These are phyloP conservation scores for Acanthamoeba royreba DNA, from an alignment of 208 protist genomes.

Conservation along the genomic window DNA sequence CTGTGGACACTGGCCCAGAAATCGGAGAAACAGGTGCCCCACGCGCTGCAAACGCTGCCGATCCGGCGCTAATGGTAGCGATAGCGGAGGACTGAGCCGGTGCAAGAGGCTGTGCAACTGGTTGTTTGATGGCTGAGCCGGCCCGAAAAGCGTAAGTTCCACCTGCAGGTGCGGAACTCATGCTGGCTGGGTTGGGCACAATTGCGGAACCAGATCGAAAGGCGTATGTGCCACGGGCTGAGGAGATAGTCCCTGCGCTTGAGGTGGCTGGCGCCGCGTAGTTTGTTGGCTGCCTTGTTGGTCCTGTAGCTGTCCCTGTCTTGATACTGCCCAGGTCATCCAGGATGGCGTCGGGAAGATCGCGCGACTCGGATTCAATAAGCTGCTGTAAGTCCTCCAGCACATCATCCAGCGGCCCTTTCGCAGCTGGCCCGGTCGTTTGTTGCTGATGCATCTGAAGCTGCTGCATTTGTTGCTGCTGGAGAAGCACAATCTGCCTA, in stretches of 20 bases:
- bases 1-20: too few species aligned
- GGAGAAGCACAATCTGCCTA: background rate
- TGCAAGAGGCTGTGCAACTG: too few species aligned
- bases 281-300: background rate
- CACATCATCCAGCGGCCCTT: background rate
- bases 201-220: background rate
- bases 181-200: background rate
- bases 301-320: background rate
- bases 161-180: background rate
- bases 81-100: too few species aligned
- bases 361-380: background rate
- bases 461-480: background rate
- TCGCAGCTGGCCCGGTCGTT: background rate
- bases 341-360: background rate
- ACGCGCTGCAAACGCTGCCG: too few species aligned
- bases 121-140: too few species aligned
- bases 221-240: background rate
- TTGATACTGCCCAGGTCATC: background rate
- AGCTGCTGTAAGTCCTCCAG: background rate
- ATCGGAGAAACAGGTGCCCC: too few species aligned
- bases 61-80: too few species aligned
- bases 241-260: background rate
- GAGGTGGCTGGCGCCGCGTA: background rate
- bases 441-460: background rate
- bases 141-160: too few species aligned